A percentile compares a stretch with the other conserved stretches of the same genome.
These are phyloP conservation scores for Xylariales sp. DNA, from an alignment of 2,329 filamentous ascomycete genomes.

Conservation along the genomic window DNA sequence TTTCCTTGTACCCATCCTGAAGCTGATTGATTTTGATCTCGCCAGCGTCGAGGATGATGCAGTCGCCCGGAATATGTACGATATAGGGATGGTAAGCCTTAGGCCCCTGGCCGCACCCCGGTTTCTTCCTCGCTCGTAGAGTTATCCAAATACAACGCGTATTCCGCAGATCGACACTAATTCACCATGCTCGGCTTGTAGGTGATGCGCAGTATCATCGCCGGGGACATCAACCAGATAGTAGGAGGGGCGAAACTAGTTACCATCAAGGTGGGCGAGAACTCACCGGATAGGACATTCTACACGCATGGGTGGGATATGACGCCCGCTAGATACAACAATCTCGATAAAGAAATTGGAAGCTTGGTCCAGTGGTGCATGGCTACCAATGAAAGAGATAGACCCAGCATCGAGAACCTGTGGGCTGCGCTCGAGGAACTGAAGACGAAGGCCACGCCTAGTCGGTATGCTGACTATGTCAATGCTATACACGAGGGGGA, in stretches of 20 bases:
- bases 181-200: neutral
- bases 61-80: neutral
- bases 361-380: slow-evolving; percentile 13
- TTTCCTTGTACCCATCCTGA: slow-evolving; percentile 9
- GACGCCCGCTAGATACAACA: neutral
- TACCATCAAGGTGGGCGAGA: neutral
- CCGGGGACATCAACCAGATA: neutral
- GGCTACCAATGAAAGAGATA: neutral
- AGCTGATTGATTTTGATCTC: slow-evolving; percentile 25
- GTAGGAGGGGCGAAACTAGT: neutral
- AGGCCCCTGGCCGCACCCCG: too few relatives aligned
- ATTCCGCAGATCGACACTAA: neutral
- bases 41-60: neutral
- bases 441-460: neutral
- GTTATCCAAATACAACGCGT: too few relatives aligned
- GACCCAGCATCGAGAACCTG: slow-evolving; percentile 6
- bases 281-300: neutral
- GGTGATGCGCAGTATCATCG: slow-evolving; percentile 15
- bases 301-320: neutral
- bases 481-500: neutral
- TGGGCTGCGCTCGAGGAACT: neutral
- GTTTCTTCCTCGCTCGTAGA: too few relatives aligned
- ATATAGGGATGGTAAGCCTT: slow-evolving; percentile 1
- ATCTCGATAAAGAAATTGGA: slow-evolving; percentile 6
- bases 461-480: neutral